A percentile compares a stretch with the other conserved stretches of the same genome.
Evolutionary conservation across 257 asterid genomes (phyloP).

Genomic region (Solanum tarapatanum): DNA sequence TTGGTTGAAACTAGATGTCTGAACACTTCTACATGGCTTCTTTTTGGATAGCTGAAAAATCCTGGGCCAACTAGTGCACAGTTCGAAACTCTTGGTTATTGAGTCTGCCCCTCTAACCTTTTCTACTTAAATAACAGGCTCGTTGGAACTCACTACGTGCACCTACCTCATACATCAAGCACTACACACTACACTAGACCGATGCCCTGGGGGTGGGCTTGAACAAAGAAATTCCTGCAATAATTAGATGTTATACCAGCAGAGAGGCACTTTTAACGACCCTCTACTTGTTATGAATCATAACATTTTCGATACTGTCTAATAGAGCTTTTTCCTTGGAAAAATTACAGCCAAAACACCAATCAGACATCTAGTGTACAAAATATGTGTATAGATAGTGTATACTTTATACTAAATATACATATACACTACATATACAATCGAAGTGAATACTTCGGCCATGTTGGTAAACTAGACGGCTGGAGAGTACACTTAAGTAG

Average conservation of each 20-base stretch:
- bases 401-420: background rate
- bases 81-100: background rate
- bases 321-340: background rate
- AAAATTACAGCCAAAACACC: background rate
- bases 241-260: background rate
- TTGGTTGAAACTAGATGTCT: background rate
- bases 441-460: background rate
- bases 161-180: background rate
- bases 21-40: background rate
- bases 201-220: background rate
- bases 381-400: too few species aligned
- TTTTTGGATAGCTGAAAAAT: background rate
- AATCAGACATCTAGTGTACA: background rate
- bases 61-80: background rate
- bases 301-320: background rate
- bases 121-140: background rate
- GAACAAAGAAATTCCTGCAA: background rate
- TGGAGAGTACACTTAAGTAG: background rate
- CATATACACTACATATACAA: background rate
- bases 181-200: background rate
- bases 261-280: background rate
- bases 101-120: background rate
- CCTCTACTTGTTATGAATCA: background rate
- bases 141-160: too few species aligned
- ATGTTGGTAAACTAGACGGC: background rate